These are phyloP conservation scores for Biscogniauxia sp. DNA, from an alignment of 2,329 filamentous ascomycete genomes.

Conservation along the genomic window DNA sequence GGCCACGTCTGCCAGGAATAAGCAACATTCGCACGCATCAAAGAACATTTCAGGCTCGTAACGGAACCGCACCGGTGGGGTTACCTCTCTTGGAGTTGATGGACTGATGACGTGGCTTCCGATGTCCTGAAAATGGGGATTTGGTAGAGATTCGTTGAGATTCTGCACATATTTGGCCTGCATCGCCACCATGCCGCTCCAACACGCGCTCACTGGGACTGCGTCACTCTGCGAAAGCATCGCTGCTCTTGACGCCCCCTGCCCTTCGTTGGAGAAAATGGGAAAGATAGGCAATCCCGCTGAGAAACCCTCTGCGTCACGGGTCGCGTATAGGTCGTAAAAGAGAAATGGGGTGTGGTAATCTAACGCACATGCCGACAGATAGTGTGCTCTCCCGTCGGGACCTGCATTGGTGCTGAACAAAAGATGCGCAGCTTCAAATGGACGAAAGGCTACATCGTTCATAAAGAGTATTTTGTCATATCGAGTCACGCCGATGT, in stretches of 20 bases:
- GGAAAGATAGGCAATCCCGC: slow-evolving; percentile 66
- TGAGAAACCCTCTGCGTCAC: slow-evolving; percentile 63
- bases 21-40: slow-evolving; percentile 65
- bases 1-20: slow-evolving; percentile 51
- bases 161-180: slow-evolving; percentile 59
- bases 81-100: slow-evolving; percentile 27
- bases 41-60: slow-evolving; percentile 57
- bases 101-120: slow-evolving; percentile 37
- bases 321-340: slow-evolving; percentile 72
- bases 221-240: slow-evolving; percentile 60
- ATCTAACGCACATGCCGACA: slow-evolving; percentile 69
- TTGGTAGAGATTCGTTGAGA: slow-evolving; percentile 29
- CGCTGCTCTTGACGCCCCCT: slow-evolving; percentile 57
- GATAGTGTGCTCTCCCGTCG: slow-evolving; percentile 55
- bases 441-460: slow-evolving; percentile 56
- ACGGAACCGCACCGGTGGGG: slow-evolving; percentile 52
- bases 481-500: slow-evolving; percentile 41
- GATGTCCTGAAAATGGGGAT: slow-evolving; percentile 33
- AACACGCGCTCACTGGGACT: slow-evolving; percentile 70
- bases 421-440: slow-evolving; percentile 55
- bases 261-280: slow-evolving; percentile 56
- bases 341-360: slow-evolving; percentile 66
- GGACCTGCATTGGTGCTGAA: slow-evolving; percentile 58
- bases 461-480: slow-evolving; percentile 64
- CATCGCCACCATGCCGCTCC: slow-evolving; percentile 73